Conservation (phyloP, 2,329 filamentous ascomycete species). For the Cercospora nicotianae region DNA sequence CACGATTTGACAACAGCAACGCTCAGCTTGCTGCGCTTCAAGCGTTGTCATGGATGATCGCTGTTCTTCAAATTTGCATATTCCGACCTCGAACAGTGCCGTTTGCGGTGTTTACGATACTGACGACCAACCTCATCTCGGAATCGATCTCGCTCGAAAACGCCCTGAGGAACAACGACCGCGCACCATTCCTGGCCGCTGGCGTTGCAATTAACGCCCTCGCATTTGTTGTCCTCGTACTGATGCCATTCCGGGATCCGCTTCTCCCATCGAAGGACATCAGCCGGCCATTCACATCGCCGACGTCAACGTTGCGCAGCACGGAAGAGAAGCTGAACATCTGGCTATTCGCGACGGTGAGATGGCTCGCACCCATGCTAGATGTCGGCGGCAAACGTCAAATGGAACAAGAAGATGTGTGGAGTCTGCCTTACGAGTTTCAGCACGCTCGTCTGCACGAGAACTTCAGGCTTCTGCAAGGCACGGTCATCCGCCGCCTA, state of each 20-base stretch:
- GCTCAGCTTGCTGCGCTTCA: slow-evolving; percentile 17
- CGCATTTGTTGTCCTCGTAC: slow-evolving; percentile 57
- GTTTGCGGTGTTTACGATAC: slow-evolving; percentile 29
- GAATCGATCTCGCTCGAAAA: slow-evolving; percentile 30
- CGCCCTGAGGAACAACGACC: slow-evolving; percentile 16
- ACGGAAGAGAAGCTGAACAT: slow-evolving; percentile 78
- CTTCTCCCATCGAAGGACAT: slow-evolving; percentile 57
- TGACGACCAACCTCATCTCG: slow-evolving; percentile 27
- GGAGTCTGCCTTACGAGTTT: slow-evolving; percentile 76
- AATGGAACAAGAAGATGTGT: slow-evolving; percentile 76
- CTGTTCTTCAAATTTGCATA: slow-evolving; percentile 28
- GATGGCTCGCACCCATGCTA: slow-evolving; percentile 78
- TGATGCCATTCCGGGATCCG: slow-evolving; percentile 70
- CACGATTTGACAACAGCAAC: neutral
- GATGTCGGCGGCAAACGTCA: slow-evolving; percentile 62
- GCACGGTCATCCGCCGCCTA: slow-evolving; percentile 69
- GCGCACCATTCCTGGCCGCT: slow-evolving; percentile 11
- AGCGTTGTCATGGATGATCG: slow-evolving; percentile 30
- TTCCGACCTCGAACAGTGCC: slow-evolving; percentile 34
- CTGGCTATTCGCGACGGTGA: slow-evolving; percentile 82
- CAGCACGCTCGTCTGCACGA: slow-evolving; percentile 75
- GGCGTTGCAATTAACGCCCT: slow-evolving; percentile 44
- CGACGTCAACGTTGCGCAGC: slow-evolving; percentile 63
- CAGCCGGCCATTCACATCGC: slow-evolving; percentile 56
- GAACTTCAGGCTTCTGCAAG: slow-evolving; percentile 69